Percentiles rank a stretch among this genome's conserved stretches.
Conservation (phyloP, 768 basidiomycete genomes). For the Lactarius vividus region DNA sequence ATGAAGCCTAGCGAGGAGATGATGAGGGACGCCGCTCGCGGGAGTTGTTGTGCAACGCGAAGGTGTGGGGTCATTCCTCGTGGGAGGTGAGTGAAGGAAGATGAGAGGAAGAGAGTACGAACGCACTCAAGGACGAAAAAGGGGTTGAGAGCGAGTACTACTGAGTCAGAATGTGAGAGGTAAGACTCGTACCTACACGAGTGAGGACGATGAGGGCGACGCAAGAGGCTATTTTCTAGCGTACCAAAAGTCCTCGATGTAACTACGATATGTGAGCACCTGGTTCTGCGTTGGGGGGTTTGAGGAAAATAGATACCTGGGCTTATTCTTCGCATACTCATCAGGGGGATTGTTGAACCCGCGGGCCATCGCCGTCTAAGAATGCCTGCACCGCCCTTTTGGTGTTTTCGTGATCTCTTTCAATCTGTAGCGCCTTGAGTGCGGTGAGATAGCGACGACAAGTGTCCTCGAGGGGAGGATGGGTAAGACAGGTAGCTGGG, state of each 20-base stretch:
- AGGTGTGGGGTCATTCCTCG: slow-evolving; percentile 88
- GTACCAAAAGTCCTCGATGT: slow-evolving; percentile 97
- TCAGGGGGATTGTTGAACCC: slow-evolving; percentile 73
- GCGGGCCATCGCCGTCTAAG: slow-evolving; percentile 72
- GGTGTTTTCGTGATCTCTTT: slow-evolving; percentile 74
- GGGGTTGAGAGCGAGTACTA: slow-evolving; percentile 92
- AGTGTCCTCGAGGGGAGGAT: slow-evolving; percentile 87
- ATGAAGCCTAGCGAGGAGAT: slow-evolving; percentile 89
- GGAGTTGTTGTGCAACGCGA: slow-evolving; percentile 80
- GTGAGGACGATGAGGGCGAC: background rate
- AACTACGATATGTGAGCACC: slow-evolving; percentile 44
- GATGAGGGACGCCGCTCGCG: slow-evolving; percentile 85
- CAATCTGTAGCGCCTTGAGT: slow-evolving; percentile 79
- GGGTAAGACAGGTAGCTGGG: slow-evolving; percentile 84
- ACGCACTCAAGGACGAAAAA: slow-evolving; percentile 96
- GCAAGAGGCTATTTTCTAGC: slow-evolving; percentile 27
- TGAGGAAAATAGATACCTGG: slow-evolving; percentile 63
- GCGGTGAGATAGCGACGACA: slow-evolving; percentile 77
- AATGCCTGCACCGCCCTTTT: slow-evolving; percentile 76
- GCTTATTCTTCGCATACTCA: slow-evolving; percentile 72
- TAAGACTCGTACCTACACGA: slow-evolving; percentile 78
- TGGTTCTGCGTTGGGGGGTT: background rate
- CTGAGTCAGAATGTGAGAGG: slow-evolving; percentile 84
- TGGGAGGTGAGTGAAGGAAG: background rate
- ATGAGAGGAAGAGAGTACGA: background rate